phyloP scores from a whole-genome alignment of 2,329 filamentous ascomycete species.

The Curvularia sp. region DNA sequence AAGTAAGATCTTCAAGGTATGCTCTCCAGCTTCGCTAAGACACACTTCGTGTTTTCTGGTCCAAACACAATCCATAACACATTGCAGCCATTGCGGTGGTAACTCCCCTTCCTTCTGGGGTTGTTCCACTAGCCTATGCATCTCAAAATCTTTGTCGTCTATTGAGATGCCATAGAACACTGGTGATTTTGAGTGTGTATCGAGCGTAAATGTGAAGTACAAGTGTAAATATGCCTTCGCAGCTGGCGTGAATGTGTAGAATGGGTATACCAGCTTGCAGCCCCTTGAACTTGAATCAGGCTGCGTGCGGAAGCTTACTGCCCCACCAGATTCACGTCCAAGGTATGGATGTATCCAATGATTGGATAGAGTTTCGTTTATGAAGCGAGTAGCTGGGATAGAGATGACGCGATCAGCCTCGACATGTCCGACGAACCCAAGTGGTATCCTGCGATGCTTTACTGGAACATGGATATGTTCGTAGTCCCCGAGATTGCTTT shows the following conservation, averaged over 20 bases:
- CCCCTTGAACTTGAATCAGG: background rate
- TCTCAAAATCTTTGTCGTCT: conserved; percentile 28
- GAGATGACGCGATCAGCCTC: background rate
- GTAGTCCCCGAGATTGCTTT: background rate
- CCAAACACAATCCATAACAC: conserved; percentile 28
- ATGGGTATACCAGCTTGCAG: background rate
- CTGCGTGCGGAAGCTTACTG: background rate
- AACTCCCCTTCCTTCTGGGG: conserved; percentile 42
- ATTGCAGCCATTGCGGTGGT: conserved; percentile 54
- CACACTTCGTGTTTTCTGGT: conserved; percentile 31
- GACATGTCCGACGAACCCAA: background rate
- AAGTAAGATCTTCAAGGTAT: conserved; percentile 43
- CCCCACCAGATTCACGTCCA: background rate
- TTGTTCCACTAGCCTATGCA: background rate
- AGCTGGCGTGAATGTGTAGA: background rate
- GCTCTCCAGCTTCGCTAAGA: conserved; percentile 33
- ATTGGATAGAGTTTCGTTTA: background rate
- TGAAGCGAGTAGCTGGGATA: background rate
- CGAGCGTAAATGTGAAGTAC: background rate
- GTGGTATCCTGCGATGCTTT: background rate
- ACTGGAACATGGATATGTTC: background rate
- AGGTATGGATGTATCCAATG: background rate
- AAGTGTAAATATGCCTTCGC: background rate
- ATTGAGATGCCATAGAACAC: conserved; percentile 18
- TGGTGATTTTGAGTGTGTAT: conserved; percentile 51